Evolutionary conservation across 2,329 filamentous ascomycete genomes (phyloP).

Genomic region (Alternaria ethzedia): DNA sequence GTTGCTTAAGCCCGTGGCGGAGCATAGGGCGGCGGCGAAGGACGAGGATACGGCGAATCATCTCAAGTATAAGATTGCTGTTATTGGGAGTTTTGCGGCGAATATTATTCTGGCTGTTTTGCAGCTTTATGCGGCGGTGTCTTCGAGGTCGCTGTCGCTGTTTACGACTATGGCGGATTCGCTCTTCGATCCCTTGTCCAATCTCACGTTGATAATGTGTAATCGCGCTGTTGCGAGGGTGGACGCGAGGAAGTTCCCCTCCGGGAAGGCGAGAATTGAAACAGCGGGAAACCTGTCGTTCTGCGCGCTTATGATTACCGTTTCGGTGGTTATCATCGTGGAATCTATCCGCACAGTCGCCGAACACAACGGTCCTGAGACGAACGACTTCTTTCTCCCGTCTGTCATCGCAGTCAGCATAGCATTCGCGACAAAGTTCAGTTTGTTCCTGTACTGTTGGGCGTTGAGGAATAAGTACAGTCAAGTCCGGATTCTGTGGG

Average conservation of each 20-base stretch:
- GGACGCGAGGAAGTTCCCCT: slow-evolving; percentile 84
- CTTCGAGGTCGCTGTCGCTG: too few relatives aligned
- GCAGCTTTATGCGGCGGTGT: slow-evolving; percentile 82
- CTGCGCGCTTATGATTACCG: slow-evolving; percentile 92
- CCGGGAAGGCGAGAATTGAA: slow-evolving; percentile 91
- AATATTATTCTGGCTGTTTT: slow-evolving; percentile 80
- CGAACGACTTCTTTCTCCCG: slow-evolving; percentile 75
- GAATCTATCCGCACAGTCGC: slow-evolving; percentile 78
- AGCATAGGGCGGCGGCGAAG: slow-evolving; percentile 81
- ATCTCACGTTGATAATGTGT: slow-evolving; percentile 83
- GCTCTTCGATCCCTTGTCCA: slow-evolving; percentile 90
- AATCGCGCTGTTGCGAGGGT: slow-evolving; percentile 88
- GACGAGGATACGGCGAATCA: slow-evolving; percentile 83
- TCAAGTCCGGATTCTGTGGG: slow-evolving; percentile 91
- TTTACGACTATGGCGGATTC: slow-evolving; percentile 92
- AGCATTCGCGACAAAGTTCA: slow-evolving; percentile 84
- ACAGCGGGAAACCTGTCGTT: slow-evolving; percentile 96
- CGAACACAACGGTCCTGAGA: slow-evolving; percentile 51
- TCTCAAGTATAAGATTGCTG: slow-evolving; percentile 73
- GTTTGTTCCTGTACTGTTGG: slow-evolving; percentile 89
- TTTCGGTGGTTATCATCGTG: slow-evolving; percentile 90
- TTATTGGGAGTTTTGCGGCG: slow-evolving; percentile 73
- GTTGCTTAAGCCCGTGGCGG: slow-evolving; percentile 89
- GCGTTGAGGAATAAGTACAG: slow-evolving; percentile 88
- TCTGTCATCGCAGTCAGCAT: slow-evolving; percentile 84